Evolutionary conservation across 2,329 filamentous ascomycete genomes (phyloP), one percentile per base, ranked within the genome.

Genomic region (Penicillium frequentans): DNA sequence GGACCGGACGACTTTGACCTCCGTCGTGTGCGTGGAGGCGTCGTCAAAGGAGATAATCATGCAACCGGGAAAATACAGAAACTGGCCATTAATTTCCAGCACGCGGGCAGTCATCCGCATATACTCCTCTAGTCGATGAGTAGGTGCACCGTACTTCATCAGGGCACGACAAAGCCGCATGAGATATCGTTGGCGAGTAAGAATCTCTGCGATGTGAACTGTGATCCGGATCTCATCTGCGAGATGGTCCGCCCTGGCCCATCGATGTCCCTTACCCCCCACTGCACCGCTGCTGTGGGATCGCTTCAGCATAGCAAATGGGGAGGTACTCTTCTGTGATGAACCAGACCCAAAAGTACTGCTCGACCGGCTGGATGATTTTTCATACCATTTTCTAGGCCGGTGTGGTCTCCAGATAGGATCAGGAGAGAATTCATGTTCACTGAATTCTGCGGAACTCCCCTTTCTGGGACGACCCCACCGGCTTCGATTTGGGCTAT

Each of bases 21-120:
- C 75, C 0, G 78, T 77, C 8, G 77, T 80, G 35, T 79, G 75
- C 1, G 78, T 79, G 6, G 73, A 65, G 10, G 71, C 57, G 51
- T 80, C 78, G 52, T 86, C 92, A 68, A 97, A 96, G 5, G 91
- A 93, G 69, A 96, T 89, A 55, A 97, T 90, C 93, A 97, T 97
- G 69, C 90, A 96, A 0, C 90, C 90, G 0, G 93, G 92, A 29
- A 96, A 85, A 70, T 96, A 97, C 23, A 96, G 78, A 65, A 95
- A 96, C 67, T 96, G 91, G 6, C 89, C 89, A 63, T 96, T 90
- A 16, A 96, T 93, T 73, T 93, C 90, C 37, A 97, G 82, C 1
- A 95, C 90, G n/a, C 90, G 84, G 1, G 93, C 88, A 9, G 90
- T 92, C 90, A 93, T 96, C 61, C 84, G 87, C 85, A 97, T 88